These are phyloP conservation scores for Penicillium chermesinum DNA, from an alignment of 495 filamentous ascomycete genomes.

Conservation along the genomic window DNA sequence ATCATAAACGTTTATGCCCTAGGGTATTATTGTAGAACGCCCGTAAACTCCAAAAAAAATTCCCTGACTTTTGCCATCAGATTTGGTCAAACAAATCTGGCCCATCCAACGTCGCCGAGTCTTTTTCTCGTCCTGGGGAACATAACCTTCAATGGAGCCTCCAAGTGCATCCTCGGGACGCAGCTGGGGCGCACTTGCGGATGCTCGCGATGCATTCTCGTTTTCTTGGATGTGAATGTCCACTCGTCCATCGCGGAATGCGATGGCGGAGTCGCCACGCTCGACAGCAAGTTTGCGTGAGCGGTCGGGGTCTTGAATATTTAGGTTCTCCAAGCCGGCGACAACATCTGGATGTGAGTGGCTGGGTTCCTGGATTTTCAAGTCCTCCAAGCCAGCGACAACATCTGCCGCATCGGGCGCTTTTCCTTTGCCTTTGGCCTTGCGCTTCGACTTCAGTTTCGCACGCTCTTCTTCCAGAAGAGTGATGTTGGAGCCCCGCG, in stretches of 20 bases:
- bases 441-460: slow-evolving; percentile 10
- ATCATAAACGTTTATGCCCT: slow-evolving; percentile 12
- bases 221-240: slow-evolving; percentile 41
- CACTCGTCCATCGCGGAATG: slow-evolving; percentile 30
- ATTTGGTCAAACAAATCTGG: slow-evolving; percentile 36
- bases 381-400: slow-evolving; percentile 26
- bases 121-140: slow-evolving; percentile 24
- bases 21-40: slow-evolving; percentile 23
- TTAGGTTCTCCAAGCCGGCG: slow-evolving; percentile 29
- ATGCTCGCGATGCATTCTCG: slow-evolving; percentile 7
- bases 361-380: slow-evolving; percentile 25
- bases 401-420: slow-evolving; percentile 19
- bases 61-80: slow-evolving; percentile 12
- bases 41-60: slow-evolving; percentile 6
- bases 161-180: slow-evolving; percentile 34
- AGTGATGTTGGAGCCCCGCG: slow-evolving; percentile 38
- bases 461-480: slow-evolving; percentile 49
- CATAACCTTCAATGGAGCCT: slow-evolving; percentile 45
- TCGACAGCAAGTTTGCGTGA: slow-evolving; percentile 42
- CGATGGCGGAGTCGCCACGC: slow-evolving; percentile 36
- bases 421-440: slow-evolving; percentile 1
- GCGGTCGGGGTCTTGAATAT: slow-evolving; percentile 24
- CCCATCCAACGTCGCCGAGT: slow-evolving; percentile 14
- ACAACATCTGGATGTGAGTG: slow-evolving; percentile 27
- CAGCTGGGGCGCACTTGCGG: slow-evolving; percentile 25